These are phyloP conservation scores for Penicillium sp. DNA, from an alignment of 2,329 filamentous ascomycete species.

Conservation along the genomic window DNA sequence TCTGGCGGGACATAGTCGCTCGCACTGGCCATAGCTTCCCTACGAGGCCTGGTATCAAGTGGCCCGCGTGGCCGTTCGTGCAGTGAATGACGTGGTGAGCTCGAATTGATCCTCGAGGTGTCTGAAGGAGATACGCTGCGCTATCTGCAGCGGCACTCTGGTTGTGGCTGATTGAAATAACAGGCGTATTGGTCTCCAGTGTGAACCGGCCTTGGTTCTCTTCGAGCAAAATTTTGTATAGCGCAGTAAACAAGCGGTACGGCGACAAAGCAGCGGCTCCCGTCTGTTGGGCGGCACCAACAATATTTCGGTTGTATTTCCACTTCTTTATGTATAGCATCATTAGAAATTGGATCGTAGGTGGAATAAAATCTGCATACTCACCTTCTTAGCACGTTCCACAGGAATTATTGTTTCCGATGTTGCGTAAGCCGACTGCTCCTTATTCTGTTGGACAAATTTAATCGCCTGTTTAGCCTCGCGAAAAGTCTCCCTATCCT, in stretches of 20 bases:
- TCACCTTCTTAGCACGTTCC: neutral
- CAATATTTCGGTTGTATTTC: neutral
- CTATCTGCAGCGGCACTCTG: neutral
- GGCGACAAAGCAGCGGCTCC: neutral
- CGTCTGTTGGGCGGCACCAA: neutral
- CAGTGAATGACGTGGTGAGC: neutral
- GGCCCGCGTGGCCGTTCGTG: neutral
- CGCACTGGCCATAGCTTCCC: neutral
- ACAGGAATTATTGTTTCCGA: neutral
- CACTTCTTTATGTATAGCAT: neutral
- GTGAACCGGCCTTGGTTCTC: neutral
- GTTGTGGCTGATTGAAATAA: neutral
- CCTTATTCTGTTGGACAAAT: neutral
- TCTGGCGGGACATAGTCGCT: neutral
- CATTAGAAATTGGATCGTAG: fast-evolving
- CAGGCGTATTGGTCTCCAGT: neutral
- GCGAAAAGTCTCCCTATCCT: neutral
- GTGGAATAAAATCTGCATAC: neutral
- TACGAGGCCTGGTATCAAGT: neutral
- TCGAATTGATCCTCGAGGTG: neutral
- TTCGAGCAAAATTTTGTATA: neutral
- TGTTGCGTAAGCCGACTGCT: neutral
- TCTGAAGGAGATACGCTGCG: neutral
- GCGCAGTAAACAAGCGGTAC: neutral
- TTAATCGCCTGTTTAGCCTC: neutral